A percentile compares a stretch with the other conserved stretches of the same genome.
phyloP scores from a whole-genome alignment of 345 rosid species.

The Cardamine resedifolia region DNA sequence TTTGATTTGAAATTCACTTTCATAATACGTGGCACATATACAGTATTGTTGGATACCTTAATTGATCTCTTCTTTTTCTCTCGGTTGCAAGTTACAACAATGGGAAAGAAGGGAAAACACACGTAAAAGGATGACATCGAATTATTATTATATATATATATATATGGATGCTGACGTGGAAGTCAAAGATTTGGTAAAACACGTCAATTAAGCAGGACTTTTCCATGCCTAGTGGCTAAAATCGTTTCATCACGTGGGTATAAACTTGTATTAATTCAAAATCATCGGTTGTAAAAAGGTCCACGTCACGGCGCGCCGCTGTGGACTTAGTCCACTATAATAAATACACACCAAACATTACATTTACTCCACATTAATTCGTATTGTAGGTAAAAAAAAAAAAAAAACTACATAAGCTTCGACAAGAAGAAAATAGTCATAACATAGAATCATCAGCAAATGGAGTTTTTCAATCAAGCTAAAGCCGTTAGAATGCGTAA shows the following conservation, averaged over 20 bases:
- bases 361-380: constrained; percentile 6
- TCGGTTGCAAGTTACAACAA: constrained; percentile 19
- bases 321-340: constrained; percentile 16
- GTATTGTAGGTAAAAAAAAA: background rate
- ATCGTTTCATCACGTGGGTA: constrained; percentile 22
- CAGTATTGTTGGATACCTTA: background rate
- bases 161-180: constrained; percentile 22
- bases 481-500: constrained; percentile 72
- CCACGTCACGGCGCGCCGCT: constrained; percentile 29
- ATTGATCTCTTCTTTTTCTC: background rate
- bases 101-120: background rate
- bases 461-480: constrained; percentile 80
- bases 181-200: constrained; percentile 7
- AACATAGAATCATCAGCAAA: constrained; percentile 23
- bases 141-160: background rate
- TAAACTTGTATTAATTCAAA: background rate
- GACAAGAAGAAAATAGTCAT: background rate
- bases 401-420: background rate
- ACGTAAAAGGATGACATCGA: constrained; percentile 18
- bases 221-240: constrained; percentile 1
- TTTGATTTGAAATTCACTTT: background rate
- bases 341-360: constrained; percentile 1
- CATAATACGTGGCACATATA: background rate
- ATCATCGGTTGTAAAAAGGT: background rate
- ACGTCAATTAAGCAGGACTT: constrained; percentile 25